Evolutionary conservation across 805 yeast species (phyloP), one percentile per base, ranked within the genome.

Genomic region (Isabelozyma rhagii): DNA sequence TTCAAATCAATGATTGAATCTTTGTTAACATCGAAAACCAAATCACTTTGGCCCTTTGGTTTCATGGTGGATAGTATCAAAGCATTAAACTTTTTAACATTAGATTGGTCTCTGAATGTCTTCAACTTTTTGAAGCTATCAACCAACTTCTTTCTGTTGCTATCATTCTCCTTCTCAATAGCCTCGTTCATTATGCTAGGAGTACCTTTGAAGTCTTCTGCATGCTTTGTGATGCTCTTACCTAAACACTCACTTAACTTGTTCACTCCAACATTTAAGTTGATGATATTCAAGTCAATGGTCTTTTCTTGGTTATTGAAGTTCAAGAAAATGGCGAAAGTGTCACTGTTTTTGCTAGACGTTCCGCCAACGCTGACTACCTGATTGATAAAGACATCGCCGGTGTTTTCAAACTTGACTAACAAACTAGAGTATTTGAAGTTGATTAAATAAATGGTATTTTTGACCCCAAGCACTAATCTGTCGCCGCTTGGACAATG

Each of bases 211-310:
- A 75, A 58, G 5, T 51, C 52, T 8, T 25, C 25, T 41, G 27
- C 9, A 8, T 41, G 28, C 6, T 44, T 41, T 15, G 47, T 40
- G 42, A 83, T 70, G 39, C 85, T 80, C 59, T 83, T 86, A 27
- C 92, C 92, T 28, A 89, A 62, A 10, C 88, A 81, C 56, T 87
- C 91, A 51, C 81, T 79, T 51, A 89, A 72, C 46, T 79, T 80
- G 57, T 89, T 88, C 38, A 80, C 68, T 5, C 94, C 96, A 36
- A 83, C 81, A 51, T 84, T 81, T 39, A 85, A 64, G 45, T 75
- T 72, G 48, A 78, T 63, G 48, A 78, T 65, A 52, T 77, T 73
- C 48, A 81, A 62, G 41, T 71, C 66, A 38, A 75, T 69, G 43
- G 68, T 68, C 46, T 77, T 76, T 51, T 77, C 76, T 51, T 71